These are phyloP conservation scores for Ophiostoma sp. DNA, from an alignment of 2,329 filamentous ascomycete species.

Conservation along the genomic window DNA sequence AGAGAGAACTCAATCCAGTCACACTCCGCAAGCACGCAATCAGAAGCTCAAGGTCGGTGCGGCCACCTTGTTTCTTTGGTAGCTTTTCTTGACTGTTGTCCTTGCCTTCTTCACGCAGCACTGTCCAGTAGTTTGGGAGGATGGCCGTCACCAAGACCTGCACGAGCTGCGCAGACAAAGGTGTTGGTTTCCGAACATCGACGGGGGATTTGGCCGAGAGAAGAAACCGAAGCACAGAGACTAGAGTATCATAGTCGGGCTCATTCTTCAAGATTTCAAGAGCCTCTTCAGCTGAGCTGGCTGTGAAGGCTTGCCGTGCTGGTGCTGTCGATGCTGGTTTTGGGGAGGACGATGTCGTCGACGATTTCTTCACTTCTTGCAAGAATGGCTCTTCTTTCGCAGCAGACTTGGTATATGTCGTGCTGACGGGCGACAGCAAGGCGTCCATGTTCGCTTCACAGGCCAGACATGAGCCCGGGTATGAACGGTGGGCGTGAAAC, in stretches of 20 bases:
- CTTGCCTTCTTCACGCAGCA: conserved; percentile 41
- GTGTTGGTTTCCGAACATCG: conserved; percentile 57
- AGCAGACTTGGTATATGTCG: conserved; percentile 41
- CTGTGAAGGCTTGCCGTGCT: conserved; percentile 15
- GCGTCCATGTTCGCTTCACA: conserved; percentile 44
- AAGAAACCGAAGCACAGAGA: conserved; percentile 50
- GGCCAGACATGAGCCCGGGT: not conserved
- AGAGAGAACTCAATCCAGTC: conserved; percentile 69
- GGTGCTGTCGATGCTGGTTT: not conserved
- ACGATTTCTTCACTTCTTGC: conserved; percentile 32
- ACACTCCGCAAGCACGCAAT: conserved; percentile 64
- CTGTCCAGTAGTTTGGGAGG: conserved; percentile 74
- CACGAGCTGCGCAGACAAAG: conserved; percentile 67
- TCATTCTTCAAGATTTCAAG: conserved; percentile 57
- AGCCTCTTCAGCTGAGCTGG: conserved; percentile 43
- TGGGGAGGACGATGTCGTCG: conserved; percentile 9
- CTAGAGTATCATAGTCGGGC: conserved; percentile 55
- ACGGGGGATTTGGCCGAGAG: conserved; percentile 28
- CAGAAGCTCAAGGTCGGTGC: conserved; percentile 45
- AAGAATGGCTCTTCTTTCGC: conserved; percentile 37
- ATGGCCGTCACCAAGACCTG: conserved; percentile 68
- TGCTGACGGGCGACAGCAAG: conserved; percentile 50
- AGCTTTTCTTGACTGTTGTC: conserved; percentile 14
- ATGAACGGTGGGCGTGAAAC: not conserved
- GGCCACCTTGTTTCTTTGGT: not conserved